Conservation (phyloP, 1,284 basidiomycete genomes). For the Porogramme epimiltina region DNA sequence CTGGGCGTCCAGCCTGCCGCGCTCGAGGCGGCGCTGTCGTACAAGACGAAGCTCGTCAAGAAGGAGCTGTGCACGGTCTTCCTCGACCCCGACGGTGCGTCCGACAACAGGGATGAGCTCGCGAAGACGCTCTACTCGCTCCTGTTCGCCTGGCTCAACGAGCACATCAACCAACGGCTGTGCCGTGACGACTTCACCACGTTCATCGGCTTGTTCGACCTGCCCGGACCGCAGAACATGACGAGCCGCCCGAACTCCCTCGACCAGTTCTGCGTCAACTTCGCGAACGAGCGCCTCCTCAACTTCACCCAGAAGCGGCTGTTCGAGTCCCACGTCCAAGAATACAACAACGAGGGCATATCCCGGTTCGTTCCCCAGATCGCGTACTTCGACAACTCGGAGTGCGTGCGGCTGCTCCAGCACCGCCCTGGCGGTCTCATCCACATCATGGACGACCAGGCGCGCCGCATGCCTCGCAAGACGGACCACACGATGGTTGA, state of each 20-base stretch:
- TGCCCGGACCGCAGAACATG: conserved; percentile 92
- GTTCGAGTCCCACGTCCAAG: conserved; percentile 78
- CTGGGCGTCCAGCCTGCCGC: conserved; percentile 79
- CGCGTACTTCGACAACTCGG: conserved; percentile 90
- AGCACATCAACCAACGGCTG: conserved; percentile 93
- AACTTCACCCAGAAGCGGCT: conserved; percentile 81
- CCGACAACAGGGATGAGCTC: conserved; percentile 91
- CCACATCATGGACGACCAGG: conserved; percentile 98
- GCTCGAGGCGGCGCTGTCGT: conserved; percentile 86
- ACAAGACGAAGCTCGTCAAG: conserved; percentile 91
- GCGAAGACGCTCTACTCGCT: conserved; percentile 93
- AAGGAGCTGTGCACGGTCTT: conserved; percentile 97
- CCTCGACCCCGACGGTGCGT: conserved; percentile 91
- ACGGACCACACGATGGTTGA: conserved; percentile 94
- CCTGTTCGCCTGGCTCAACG: conserved; percentile 96
- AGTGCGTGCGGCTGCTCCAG: conserved; percentile 86
- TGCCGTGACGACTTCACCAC: conserved; percentile 90
- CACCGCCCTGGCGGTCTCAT: conserved; percentile 90
- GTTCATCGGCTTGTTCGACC: conserved; percentile 94
- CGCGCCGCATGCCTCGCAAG: conserved; percentile 85
- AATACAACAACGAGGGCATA: conserved; percentile 89
- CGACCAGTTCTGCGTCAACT: conserved; percentile 97
- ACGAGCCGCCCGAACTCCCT: conserved; percentile 86
- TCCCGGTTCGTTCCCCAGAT: conserved; percentile 69
- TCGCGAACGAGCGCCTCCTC: conserved; percentile 90